These are phyloP conservation scores for Pythium dissimile DNA, from an alignment of 352 stramenopile species.

Conservation along the genomic window DNA sequence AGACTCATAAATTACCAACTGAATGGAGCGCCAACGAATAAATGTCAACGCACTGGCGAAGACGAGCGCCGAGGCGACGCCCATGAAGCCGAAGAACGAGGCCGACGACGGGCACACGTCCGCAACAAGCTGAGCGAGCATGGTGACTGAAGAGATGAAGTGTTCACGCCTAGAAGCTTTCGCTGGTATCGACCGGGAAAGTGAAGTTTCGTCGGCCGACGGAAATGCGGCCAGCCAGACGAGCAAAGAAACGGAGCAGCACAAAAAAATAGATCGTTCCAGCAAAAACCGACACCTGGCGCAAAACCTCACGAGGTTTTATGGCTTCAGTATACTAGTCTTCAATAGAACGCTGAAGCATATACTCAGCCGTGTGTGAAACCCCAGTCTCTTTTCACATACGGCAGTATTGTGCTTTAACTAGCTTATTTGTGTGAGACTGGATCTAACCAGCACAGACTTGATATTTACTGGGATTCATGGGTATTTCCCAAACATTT, in stretches of 20 bases:
- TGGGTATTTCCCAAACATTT: no score
- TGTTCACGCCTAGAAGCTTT: background rate
- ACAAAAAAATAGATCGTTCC: slow-evolving; percentile 4
- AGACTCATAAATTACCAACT: no score
- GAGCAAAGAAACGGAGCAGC: slow-evolving; percentile 15
- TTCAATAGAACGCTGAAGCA: no score
- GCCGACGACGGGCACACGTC: slow-evolving; percentile 88
- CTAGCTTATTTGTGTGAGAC: no score
- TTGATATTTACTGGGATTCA: no score
- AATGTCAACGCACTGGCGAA: slow-evolving; percentile 84
- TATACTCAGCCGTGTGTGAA: no score
- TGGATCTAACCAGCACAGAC: no score
- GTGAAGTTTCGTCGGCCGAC: no score
- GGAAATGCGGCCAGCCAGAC: no score
- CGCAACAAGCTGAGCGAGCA: slow-evolving; percentile 19
- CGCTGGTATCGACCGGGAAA: background rate
- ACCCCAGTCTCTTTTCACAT: background rate
- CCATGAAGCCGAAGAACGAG: slow-evolving; percentile 99
- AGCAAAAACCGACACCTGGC: slow-evolving; percentile 5
- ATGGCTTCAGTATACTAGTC: background rate
- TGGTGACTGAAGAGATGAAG: background rate
- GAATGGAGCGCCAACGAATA: background rate
- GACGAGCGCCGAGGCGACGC: slow-evolving; percentile 93
- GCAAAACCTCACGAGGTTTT: slow-evolving; percentile 9
- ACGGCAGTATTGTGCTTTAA: no score